Conservation (phyloP, 108 stramenopile genomes). For the Skeletonema grethae region DNA sequence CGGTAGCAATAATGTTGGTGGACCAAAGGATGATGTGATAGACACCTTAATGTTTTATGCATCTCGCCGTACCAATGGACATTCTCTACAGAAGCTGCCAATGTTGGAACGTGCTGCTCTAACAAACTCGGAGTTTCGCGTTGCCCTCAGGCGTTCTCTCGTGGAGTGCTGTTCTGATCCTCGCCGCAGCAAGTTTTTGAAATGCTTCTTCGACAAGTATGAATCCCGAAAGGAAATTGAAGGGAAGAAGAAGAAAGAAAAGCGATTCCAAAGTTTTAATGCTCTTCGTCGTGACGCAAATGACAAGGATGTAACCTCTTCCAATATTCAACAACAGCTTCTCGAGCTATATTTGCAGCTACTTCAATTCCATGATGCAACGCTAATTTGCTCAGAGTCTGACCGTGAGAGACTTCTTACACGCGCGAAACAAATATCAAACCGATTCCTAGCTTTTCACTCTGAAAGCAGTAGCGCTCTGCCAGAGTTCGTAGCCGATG, state of each 20-base stretch:
- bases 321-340: constrained; percentile 46
- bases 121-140: constrained; percentile 58
- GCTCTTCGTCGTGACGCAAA: constrained; percentile 10
- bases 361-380: constrained; percentile 53
- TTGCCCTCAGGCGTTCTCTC: constrained; percentile 61
- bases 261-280: neutral
- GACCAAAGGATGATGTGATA: constrained; percentile 4
- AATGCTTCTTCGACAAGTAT: constrained; percentile 53
- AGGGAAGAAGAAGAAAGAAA: neutral
- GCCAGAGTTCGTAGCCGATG: constrained; percentile 32
- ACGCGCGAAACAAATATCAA: constrained; percentile 19
- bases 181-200: constrained; percentile 70
- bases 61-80: constrained; percentile 33
- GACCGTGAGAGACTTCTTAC: constrained; percentile 31
- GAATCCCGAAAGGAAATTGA: constrained; percentile 11
- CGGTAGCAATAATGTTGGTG: constrained; percentile 1
- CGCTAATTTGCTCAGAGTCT: constrained; percentile 25
- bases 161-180: constrained; percentile 67
- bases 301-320: constrained; percentile 23
- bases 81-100: constrained; percentile 15
- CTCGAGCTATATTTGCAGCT: constrained; percentile 80
- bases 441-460: constrained; percentile 17
- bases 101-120: constrained; percentile 49
- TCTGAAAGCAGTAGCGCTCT: constrained; percentile 18
- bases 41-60: constrained; percentile 13